Conservation (phyloP, 495 filamentous ascomycete species). For the Terfezia claveryi region DNA sequence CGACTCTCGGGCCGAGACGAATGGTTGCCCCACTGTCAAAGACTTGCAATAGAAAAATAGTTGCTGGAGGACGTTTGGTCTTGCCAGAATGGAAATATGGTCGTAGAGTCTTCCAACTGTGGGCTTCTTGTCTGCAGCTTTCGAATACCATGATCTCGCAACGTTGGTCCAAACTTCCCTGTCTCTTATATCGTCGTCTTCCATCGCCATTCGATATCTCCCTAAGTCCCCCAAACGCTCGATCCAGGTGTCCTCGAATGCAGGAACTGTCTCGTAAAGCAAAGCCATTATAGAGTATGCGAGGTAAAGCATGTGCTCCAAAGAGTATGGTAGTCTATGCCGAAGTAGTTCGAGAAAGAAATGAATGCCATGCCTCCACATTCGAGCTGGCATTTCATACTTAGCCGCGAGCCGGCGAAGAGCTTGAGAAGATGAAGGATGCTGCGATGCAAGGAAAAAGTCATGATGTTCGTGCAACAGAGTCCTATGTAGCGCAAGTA, state of each 20-base stretch:
- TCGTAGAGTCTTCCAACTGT: constrained; percentile 58
- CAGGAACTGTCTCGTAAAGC: constrained; percentile 49
- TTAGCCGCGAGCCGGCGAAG: constrained; percentile 39
- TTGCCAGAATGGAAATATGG: constrained; percentile 59
- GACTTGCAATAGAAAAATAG: constrained; percentile 42
- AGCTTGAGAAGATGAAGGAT: constrained; percentile 40
- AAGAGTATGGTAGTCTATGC: constrained; percentile 41
- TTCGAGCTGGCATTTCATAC: constrained; percentile 59
- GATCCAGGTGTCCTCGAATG: constrained; percentile 71
- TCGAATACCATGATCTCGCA: constrained; percentile 59
- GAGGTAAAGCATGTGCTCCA: constrained; percentile 63
- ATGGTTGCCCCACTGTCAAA: constrained; percentile 21
- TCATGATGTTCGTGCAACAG: constrained; percentile 61
- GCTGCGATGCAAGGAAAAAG: constrained; percentile 58
- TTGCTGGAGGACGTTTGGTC: constrained; percentile 51
- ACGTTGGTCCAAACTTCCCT: constrained; percentile 63
- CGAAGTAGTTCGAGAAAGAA: constrained; percentile 53
- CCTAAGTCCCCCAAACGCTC: constrained; percentile 70
- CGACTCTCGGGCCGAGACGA: constrained; percentile 35
- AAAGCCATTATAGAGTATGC: constrained; percentile 67
- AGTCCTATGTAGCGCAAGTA: constrained; percentile 50
- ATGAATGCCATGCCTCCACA: constrained; percentile 74
- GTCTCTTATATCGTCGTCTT: constrained; percentile 47
- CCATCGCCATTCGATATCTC: constrained; percentile 55
- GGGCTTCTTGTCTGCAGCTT: constrained; percentile 49